Evolutionary conservation across 805 yeast genomes (phyloP), one percentile per base, ranked within the genome.

Genomic region (Hanseniaspora taiwanica): DNA sequence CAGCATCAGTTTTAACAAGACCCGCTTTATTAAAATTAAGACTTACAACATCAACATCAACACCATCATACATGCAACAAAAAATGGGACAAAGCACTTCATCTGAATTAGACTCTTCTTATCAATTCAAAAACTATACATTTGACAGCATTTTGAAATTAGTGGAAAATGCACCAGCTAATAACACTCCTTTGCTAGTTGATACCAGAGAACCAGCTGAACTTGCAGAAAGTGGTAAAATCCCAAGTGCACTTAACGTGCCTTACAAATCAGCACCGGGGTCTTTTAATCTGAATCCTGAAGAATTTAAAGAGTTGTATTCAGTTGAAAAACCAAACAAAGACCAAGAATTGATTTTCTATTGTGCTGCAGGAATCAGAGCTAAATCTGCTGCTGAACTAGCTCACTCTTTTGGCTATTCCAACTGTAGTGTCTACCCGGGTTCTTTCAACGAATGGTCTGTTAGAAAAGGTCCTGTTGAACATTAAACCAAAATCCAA

Each of bases 141-240:
- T 79, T 72, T 56, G 61, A 67, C 10, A 69, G 66, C 25, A 62
- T 79, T 45, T 62, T 66, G 49, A 55, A 62, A n/a, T 55, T 81
- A 19, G 64, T 70, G 10, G 49, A 49, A 19, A 58, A 64, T 45
- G 18, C 13, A 29, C 18, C 16, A 16, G 33, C n/a, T n/a, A n/a
- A 29, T 4, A 16, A 29, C 13, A 16, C 18, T 9, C 33, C 33
- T n/a, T n/a, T n/a, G 13, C 61, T 89, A 29, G 77, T 89, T 19
- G 98, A 89, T 55, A 96, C 84, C 17, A 76, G 98, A 57, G 97
- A 89, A 65, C 96, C 96, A 5, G 70, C 66, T 20, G 98, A 89
- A 62, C 69, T 63, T 52, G 45, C 51, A 20, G 63, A 63, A 29
- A 74, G 65, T 37, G 95, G 95, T 34, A 76, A 72, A 55, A 81